phyloP scores from a whole-genome alignment of 495 filamentous ascomycete genomes.

The Evernia prunastri region DNA sequence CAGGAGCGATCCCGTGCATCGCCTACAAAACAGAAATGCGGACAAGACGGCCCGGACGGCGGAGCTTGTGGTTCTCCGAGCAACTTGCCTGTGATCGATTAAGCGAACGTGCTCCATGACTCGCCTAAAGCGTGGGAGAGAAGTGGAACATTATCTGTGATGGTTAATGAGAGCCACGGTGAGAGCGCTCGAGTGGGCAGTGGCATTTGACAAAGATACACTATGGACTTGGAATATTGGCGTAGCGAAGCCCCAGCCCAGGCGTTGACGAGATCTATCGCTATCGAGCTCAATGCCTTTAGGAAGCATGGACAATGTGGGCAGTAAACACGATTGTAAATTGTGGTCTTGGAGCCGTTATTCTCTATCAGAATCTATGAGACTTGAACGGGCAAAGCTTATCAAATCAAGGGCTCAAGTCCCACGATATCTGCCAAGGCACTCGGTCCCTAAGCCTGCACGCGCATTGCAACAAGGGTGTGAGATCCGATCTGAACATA shows the following conservation, averaged over 20 bases:
- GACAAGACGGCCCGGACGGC: neutral
- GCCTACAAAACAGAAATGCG: neutral
- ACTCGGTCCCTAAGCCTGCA: too few species aligned
- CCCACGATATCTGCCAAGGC: too few species aligned
- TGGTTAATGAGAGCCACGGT: neutral
- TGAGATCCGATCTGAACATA: too few species aligned
- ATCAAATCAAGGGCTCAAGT: too few species aligned
- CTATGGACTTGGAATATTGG: neutral
- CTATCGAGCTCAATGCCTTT: neutral
- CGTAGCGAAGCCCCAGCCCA: neutral
- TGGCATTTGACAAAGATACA: neutral
- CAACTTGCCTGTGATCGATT: neutral
- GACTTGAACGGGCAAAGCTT: too few species aligned
- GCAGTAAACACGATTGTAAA: neutral
- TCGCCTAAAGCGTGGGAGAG: neutral
- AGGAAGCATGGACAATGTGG: neutral
- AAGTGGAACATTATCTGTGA: neutral
- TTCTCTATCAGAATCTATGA: neutral
- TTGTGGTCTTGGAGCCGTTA: neutral
- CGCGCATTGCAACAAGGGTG: too few species aligned
- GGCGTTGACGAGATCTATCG: neutral
- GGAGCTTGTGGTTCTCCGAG: neutral
- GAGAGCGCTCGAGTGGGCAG: neutral
- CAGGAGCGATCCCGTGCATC: neutral
- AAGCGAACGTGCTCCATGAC: neutral